A percentile compares a stretch with the other conserved stretches of the same genome.
Evolutionary conservation across 495 filamentous ascomycete genomes (phyloP).

Genomic region (Lentithecium fluviatile): DNA sequence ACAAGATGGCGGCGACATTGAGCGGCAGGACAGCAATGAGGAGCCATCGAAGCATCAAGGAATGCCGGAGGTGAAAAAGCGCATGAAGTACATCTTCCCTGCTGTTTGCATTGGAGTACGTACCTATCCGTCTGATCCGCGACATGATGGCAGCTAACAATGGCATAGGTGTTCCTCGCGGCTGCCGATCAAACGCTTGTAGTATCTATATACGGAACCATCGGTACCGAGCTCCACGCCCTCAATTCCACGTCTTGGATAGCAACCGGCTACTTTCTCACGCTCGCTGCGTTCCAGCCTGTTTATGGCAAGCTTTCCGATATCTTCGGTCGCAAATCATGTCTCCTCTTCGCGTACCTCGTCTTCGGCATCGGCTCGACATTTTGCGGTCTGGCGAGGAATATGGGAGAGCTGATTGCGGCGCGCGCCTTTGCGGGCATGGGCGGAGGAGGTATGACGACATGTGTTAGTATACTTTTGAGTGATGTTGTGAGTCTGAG

Average conservation of each 20-base stretch:
- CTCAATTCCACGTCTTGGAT: conserved; percentile 83
- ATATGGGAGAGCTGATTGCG: conserved; percentile 69
- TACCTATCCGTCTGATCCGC: conserved; percentile 3
- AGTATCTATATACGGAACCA: conserved; percentile 73
- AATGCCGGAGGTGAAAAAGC: conserved; percentile 46
- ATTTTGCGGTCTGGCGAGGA: conserved; percentile 67
- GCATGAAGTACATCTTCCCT: conserved; percentile 55
- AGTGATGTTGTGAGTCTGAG: conserved; percentile 74
- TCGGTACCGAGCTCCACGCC: conserved; percentile 76
- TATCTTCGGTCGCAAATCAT: conserved; percentile 79
- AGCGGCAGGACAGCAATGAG: conserved; percentile 34
- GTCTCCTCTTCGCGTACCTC: conserved; percentile 69
- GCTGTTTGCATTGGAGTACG: conserved; percentile 59
- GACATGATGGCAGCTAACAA: conserved; percentile 20
- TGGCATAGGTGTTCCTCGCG: conserved; percentile 62
- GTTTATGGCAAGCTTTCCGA: conserved; percentile 76
- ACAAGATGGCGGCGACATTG: conserved; percentile 34
- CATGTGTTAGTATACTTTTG: conserved; percentile 73
- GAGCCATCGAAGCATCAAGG: conserved; percentile 40
- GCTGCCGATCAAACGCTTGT: conserved; percentile 83
- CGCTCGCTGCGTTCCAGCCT: conserved; percentile 75
- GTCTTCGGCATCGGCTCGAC: conserved; percentile 74
- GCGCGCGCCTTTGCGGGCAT: conserved; percentile 71
- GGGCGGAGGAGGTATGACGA: conserved; percentile 84
- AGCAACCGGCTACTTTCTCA: conserved; percentile 77